phyloP scores from a whole-genome alignment of 495 filamentous ascomycete genomes.

The Penicillium cinerascens region DNA sequence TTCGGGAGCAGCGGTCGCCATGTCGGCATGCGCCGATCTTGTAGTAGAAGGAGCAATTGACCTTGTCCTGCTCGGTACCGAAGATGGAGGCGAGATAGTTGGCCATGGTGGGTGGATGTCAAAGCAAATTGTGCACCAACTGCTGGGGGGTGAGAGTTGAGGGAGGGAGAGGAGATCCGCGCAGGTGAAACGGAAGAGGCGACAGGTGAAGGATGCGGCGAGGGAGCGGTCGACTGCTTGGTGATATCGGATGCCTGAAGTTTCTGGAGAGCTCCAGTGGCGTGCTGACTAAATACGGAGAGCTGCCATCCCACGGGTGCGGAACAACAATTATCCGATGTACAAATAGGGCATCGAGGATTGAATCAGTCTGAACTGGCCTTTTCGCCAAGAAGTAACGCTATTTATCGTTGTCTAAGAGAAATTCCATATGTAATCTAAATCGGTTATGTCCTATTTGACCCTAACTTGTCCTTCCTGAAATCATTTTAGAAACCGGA shows the following conservation, averaged over 20 bases:
- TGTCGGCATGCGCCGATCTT: constrained; percentile 98
- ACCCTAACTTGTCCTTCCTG: constrained; percentile 25
- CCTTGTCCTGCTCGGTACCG: constrained; percentile 98
- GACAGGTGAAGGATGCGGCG: constrained; percentile 1
- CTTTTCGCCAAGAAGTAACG: not conserved
- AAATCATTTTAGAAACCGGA: constrained; percentile 61
- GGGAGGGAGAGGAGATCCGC: not conserved
- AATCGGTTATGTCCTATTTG: not conserved
- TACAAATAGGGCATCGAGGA: not conserved
- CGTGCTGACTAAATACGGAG: constrained; percentile 29
- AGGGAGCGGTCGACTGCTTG: constrained; percentile 10
- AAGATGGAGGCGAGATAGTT: constrained; percentile 99
- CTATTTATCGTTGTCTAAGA: not conserved
- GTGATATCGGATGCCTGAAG: constrained; percentile 33
- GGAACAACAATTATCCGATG: constrained; percentile 17
- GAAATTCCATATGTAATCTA: not conserved
- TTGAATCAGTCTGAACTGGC: not conserved
- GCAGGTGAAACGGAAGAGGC: not conserved
- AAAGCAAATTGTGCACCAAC: not conserved
- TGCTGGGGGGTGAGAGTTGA: no score
- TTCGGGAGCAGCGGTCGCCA: constrained; percentile 94
- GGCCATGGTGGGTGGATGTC: constrained; percentile 53
- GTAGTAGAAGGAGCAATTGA: constrained; percentile 83
- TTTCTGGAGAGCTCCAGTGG: constrained; percentile 43
- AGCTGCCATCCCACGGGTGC: constrained; percentile 3